Base-by-base conservation (phyloP, 352 stramenopile genomes). In the Peronospora farinosa region DNA sequence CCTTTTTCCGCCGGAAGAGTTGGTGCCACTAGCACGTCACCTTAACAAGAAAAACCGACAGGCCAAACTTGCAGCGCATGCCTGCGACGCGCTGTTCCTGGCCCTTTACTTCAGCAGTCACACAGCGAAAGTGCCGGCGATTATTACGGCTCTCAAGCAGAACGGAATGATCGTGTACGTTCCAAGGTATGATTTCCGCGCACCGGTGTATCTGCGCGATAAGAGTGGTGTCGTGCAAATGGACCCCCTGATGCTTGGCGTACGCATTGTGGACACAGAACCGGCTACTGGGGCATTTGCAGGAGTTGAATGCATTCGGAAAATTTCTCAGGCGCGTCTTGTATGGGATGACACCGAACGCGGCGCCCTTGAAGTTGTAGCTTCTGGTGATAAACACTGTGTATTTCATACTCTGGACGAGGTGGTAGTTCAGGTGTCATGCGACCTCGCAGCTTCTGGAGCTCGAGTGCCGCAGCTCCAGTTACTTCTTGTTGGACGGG, bases 121-220 rank as follows among this genome's bases (percentile, higher is more conserved):
- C 58, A 78, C 78, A 0, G 74, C 95, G 10, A 76, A 79, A 16
- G 82, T 87, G 1, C 57, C 82, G 17, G 92, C 87, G 16, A 86
- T 97, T 43, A 90, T 97, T 38, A 91, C 84, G 39, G 69, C 81
- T 27, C 65, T 97, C 56, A 86, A 92, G 58, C 68, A 88, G 47
- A 97, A 97, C 59, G 92, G 92, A 8, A 88, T 97, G 55, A 82
- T 96, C 17, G 88, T 95, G 17, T 97, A 96, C 63, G 65, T 97
- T 11, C 92, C 92, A 7, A 81, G 84, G 38, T 97, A 96, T 57
- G 90, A 97, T 51, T 54, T 96, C 17, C 86, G 87, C 40, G 87
- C 79, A 2, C 88, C 89, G 10, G 86, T 97, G 30, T 97, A 96
- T 66, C 68, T 97, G 16, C 74, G 74, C 19, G 90, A 97, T 60